Evolutionary conservation across 179 eudicot species (phyloP).

Genomic region (Amaranthus tricolor): DNA sequence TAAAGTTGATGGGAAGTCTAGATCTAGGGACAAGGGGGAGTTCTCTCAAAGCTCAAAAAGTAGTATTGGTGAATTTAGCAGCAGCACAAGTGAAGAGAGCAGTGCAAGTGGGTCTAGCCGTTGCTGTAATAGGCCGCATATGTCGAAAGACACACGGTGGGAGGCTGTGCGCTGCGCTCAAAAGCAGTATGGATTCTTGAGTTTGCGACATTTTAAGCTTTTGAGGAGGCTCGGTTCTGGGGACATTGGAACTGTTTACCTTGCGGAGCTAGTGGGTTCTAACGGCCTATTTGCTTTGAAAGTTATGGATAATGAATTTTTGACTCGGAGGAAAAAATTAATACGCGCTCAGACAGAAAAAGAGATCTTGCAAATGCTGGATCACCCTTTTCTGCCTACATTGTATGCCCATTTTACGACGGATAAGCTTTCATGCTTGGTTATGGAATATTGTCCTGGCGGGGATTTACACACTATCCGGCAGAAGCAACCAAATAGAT

Average conservation of each 20-base stretch:
- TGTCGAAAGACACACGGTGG: conserved; percentile 84
- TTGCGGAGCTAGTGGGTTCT: conserved; percentile 63
- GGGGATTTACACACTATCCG: conserved; percentile 76
- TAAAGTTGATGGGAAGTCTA: conserved; percentile 42
- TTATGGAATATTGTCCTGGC: conserved; percentile 75
- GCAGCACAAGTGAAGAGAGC: conserved; percentile 74
- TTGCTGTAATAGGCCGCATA: conserved; percentile 65
- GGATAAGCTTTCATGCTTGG: conserved; percentile 65
- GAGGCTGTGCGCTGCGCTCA: conserved; percentile 50
- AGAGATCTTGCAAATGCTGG: conserved; percentile 70
- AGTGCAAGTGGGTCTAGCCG: conserved; percentile 54
- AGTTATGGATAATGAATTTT: conserved; percentile 73
- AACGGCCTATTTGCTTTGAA: conserved; percentile 71
- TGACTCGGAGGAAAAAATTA: conserved; percentile 56
- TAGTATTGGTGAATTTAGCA: conserved; percentile 77
- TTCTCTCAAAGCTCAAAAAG: conserved; percentile 79
- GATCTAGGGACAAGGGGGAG: conserved; percentile 57
- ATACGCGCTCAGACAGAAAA: conserved; percentile 60
- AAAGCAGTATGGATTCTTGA: conserved; percentile 46
- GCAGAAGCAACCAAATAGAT: conserved; percentile 56
- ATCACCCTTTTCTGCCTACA: conserved; percentile 85
- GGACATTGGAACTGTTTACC: conserved; percentile 85
- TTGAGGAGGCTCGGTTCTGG: conserved; percentile 77
- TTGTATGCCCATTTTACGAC: conserved; percentile 64
- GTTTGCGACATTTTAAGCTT: conserved; percentile 67